Evolutionary conservation across 2,329 filamentous ascomycete species (phyloP).

Genomic region (Parasarocladium wereldwijsianum): DNA sequence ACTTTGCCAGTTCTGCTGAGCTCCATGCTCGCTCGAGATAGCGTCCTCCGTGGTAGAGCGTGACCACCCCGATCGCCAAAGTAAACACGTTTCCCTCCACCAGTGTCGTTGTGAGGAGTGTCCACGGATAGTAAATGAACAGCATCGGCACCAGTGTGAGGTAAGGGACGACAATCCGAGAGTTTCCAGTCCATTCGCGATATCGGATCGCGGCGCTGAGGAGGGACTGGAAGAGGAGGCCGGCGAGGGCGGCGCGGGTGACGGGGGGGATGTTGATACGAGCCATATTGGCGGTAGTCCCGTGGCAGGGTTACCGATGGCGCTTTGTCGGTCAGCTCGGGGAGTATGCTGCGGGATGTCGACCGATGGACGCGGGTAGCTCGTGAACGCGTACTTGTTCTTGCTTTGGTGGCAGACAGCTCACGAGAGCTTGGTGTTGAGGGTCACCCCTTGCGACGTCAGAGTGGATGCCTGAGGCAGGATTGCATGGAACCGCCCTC

Average conservation of each 20-base stretch:
- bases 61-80: constrained; percentile 58
- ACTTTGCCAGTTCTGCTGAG: constrained; percentile 81
- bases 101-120: constrained; percentile 68
- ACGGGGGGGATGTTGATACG: constrained; percentile 88
- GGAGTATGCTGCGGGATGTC: constrained; percentile 4
- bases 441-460: too few relatives aligned
- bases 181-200: constrained; percentile 48
- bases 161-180: constrained; percentile 64
- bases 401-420: too few relatives aligned
- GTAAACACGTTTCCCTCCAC: constrained; percentile 92
- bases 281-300: too few relatives aligned
- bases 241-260: constrained; percentile 67
- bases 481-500: too few relatives aligned
- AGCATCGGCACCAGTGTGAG: constrained; percentile 73
- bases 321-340: constrained; percentile 41
- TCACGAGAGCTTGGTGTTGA: too few relatives aligned
- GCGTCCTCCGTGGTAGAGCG: constrained; percentile 80
- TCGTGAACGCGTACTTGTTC: too few relatives aligned
- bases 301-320: too few relatives aligned
- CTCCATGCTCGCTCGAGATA: constrained; percentile 97
- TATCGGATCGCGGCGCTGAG: constrained; percentile 70
- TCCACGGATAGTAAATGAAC: constrained; percentile 86
- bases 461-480: too few relatives aligned
- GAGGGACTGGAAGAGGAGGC: constrained; percentile 62
- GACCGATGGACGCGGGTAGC: too few relatives aligned